Evolutionary conservation across 768 basidiomycete genomes (phyloP), one percentile per base, ranked within the genome.

Genomic region (Lactarius indigo): DNA sequence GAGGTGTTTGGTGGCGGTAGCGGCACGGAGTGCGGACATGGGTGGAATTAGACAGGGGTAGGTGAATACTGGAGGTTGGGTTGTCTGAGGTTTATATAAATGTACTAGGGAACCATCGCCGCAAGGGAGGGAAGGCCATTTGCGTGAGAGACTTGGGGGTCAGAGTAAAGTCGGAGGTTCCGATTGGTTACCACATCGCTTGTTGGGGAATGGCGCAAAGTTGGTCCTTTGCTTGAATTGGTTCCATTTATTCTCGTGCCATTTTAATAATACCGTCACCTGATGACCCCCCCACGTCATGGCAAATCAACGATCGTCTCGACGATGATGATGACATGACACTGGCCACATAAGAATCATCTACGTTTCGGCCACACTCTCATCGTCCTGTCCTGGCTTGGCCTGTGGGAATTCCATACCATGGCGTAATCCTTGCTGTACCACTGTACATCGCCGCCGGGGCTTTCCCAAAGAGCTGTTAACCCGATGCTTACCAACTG

Each of bases 21-120:
- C 35, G 61, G 70, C n/a, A 69, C 75, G 77, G 61, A 75, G 31
- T 56, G 69, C 64, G 57, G 76, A 75, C 74, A 78, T 75, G 63
- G 69, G 68, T 64, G 66, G 28, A 33, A 66, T 31, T 18, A 28
- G 50, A 52, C 13, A 26, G 23, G 26, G 50, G 17, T 52, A 15
- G 15, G 12, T 13, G 50, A 52, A 52, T 52, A 17, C 2, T 23
- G n/a, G 50, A 50, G 4, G 5, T 28, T 26, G 50, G 47, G 23
- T 23, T 26, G 23, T 23, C 50, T 28, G 50, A 52, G 50, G 50
- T 52, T 52, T 52, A 52, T 52, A 26, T 52, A 52, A 28, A 52
- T 26, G 52, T 30, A 56, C 13, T 37, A 28, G 10, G 13, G 20
- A 28, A 28, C 30, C 30, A 28, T 28, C 7, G 28, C 23, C n/a